These are phyloP conservation scores for Yamadazyma blattariae DNA, from an alignment of 1,139 yeast species.

Conservation along the genomic window DNA sequence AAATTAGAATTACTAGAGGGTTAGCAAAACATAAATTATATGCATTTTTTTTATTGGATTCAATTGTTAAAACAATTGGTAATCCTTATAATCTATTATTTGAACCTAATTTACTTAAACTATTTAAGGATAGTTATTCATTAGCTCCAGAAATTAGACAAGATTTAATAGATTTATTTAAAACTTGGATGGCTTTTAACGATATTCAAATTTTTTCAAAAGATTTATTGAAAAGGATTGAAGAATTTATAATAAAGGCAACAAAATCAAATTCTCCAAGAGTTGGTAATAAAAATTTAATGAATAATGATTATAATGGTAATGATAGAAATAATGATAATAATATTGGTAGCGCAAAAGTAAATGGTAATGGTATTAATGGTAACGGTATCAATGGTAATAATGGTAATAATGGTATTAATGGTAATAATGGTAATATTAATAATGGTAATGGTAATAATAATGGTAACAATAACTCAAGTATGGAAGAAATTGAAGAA, in stretches of 20 bases:
- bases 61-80: slow-evolving; percentile 42
- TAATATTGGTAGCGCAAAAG: slow-evolving; percentile 1
- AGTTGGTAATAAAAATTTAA: background rate
- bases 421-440: too few relatives aligned
- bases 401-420: background rate
- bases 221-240: slow-evolving; percentile 29
- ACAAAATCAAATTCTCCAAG: slow-evolving; percentile 15
- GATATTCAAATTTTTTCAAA: slow-evolving; percentile 34
- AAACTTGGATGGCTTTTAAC: slow-evolving; percentile 38
- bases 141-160: slow-evolving; percentile 41
- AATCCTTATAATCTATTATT: slow-evolving; percentile 43
- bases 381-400: background rate
- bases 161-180: slow-evolving; percentile 35
- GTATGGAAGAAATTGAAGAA: slow-evolving; percentile 1
- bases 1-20: slow-evolving; percentile 33
- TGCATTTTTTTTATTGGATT: slow-evolving; percentile 40
- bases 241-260: slow-evolving; percentile 39
- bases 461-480: background rate
- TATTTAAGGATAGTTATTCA: slow-evolving; percentile 38
- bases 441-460: background rate
- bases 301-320: background rate
- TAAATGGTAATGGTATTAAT: background rate
- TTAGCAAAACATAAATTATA: slow-evolving; percentile 40
- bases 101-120: slow-evolving; percentile 29
- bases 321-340: too few relatives aligned